Conservation (phyloP, 495 filamentous ascomycete genomes). For the Polyplosphaeria fusca region DNA sequence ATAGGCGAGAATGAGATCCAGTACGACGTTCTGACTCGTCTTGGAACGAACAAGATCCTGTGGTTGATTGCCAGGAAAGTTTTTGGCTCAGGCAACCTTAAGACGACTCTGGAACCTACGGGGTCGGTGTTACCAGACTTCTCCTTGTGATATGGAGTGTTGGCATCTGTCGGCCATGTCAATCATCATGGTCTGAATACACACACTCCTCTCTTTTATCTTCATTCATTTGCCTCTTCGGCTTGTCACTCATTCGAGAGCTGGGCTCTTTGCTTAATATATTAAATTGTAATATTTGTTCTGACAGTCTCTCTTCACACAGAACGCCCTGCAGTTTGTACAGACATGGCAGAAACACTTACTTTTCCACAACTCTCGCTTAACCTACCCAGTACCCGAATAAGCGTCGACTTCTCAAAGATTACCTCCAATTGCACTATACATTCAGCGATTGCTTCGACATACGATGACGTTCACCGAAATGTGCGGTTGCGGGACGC, state of each 20-base stretch:
- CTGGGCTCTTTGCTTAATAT: not conserved
- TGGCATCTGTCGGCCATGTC: no score
- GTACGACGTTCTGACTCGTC: not conserved
- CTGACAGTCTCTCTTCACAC: not conserved
- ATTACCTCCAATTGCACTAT: not conserved
- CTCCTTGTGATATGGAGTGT: no score
- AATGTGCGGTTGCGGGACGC: no score
- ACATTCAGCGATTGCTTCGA: no score
- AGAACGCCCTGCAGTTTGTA: not conserved
- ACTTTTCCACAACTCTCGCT: slow-evolving; percentile 18
- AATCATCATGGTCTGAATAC: no score
- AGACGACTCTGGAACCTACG: not conserved
- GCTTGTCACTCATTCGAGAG: not conserved
- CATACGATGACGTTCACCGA: no score
- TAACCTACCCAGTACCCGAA: slow-evolving; percentile 20
- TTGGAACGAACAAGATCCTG: not conserved
- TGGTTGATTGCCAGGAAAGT: not conserved
- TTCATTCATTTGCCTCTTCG: not conserved
- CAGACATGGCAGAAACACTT: slow-evolving; percentile 19
- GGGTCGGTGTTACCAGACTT: not conserved
- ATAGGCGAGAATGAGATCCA: not conserved
- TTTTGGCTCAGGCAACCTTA: not conserved
- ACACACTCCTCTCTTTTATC: no score
- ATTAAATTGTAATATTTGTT: no score
- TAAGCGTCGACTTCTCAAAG: slow-evolving; percentile 23